Evolutionary conservation across 2,329 filamentous ascomycete genomes (phyloP).

Genomic region (Cercospora sesami): DNA sequence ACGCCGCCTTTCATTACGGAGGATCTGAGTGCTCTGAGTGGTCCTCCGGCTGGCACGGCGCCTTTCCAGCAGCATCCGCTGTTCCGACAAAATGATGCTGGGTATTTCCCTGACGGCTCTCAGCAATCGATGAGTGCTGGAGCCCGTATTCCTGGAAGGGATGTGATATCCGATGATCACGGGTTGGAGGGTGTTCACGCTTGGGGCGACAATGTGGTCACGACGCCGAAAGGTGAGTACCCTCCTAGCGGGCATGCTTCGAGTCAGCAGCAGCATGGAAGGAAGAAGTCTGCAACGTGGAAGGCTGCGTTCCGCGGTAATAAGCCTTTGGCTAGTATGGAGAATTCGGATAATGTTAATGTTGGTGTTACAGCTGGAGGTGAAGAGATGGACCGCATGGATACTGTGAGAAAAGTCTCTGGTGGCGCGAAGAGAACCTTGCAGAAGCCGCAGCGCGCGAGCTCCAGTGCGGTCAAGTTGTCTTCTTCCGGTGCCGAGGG

Average conservation of each 20-base stretch:
- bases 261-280: conserved; percentile 28
- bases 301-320: background rate
- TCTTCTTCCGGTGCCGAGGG: conserved; percentile 10
- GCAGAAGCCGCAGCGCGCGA: conserved; percentile 37
- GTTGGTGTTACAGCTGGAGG: background rate
- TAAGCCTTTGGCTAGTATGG: conserved; percentile 12
- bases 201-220: conserved; percentile 5
- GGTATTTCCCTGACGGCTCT: conserved; percentile 27
- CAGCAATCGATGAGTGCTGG: background rate
- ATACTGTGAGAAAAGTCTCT: conserved; percentile 1
- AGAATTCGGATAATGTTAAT: conserved; percentile 7
- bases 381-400: background rate
- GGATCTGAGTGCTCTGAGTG: conserved; percentile 29
- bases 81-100: conserved; percentile 21
- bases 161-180: conserved; percentile 23
- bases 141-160: background rate
- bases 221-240: background rate
- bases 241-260: conserved; percentile 17
- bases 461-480: conserved; percentile 25
- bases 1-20: conserved; percentile 10
- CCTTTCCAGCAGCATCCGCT: conserved; percentile 33
- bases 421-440: conserved; percentile 26
- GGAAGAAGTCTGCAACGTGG: background rate
- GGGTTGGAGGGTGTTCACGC: conserved; percentile 19
- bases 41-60: conserved; percentile 28